These are phyloP conservation scores for Ulota crispa DNA, from an alignment of 225 moss, liverwort and hornwort species.

Conservation along the genomic window DNA sequence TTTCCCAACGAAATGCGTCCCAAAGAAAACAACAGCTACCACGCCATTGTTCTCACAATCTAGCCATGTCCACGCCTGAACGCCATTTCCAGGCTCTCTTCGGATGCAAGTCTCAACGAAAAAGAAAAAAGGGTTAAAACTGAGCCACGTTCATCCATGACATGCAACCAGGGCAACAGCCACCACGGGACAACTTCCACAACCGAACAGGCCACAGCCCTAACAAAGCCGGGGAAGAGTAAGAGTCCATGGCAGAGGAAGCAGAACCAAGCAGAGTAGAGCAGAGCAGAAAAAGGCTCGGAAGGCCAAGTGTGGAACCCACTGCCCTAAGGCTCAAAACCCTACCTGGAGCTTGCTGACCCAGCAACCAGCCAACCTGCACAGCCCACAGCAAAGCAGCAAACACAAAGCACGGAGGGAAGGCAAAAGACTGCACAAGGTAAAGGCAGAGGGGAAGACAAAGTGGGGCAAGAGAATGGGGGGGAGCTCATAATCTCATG, in stretches of 20 bases:
- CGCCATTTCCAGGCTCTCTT: not conserved
- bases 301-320: not conserved
- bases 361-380: not conserved
- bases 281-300: not conserved
- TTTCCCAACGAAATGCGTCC: not conserved
- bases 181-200: not conserved
- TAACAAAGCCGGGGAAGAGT: not conserved
- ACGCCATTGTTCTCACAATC: not conserved
- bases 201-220: not conserved
- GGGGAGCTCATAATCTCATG: constrained; percentile 21
- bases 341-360: constrained; percentile 13
- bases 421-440: not conserved
- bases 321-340: constrained; percentile 15
- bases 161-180: not conserved
- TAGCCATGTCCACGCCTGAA: not conserved
- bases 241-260: not conserved
- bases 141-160: constrained; percentile 18
- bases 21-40: not conserved
- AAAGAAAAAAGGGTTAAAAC: not conserved
- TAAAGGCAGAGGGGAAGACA: not conserved
- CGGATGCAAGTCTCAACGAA: not conserved
- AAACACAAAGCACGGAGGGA: not conserved
- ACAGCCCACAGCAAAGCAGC: not conserved
- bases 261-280: not conserved
- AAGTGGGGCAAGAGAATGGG: too few relatives aligned